phyloP scores from a whole-genome alignment of 306 rosid species.

The Lithocarpus polystachyus region DNA sequence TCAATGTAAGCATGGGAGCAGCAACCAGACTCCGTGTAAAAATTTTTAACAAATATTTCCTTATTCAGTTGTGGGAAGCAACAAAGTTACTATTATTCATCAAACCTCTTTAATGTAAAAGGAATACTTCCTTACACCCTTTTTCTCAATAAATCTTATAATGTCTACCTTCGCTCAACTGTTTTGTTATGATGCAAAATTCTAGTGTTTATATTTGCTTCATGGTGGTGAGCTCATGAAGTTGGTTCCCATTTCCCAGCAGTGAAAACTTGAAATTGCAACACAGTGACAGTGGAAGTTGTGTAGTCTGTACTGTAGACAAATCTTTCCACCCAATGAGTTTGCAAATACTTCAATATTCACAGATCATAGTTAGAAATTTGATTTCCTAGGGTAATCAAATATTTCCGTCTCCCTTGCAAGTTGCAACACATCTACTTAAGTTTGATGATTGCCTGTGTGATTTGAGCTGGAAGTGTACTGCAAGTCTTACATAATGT shows the following conservation, averaged over 20 bases:
- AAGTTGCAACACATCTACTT: background rate
- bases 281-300: background rate
- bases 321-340: background rate
- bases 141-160: background rate
- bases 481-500: background rate
- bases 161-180: background rate
- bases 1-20: slow-evolving; percentile 50
- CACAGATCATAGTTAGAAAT: background rate
- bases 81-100: slow-evolving; percentile 5
- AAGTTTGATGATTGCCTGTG: background rate
- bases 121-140: background rate
- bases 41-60: slow-evolving; percentile 15
- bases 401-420: background rate
- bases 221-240: background rate
- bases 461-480: background rate
- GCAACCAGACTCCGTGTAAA: slow-evolving; percentile 29
- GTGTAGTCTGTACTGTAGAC: background rate
- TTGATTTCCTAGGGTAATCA: background rate
- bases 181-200: background rate
- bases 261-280: background rate
- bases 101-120: slow-evolving; percentile 1
- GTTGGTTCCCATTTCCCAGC: too few species aligned
- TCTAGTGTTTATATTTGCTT: background rate
- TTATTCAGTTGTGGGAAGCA: background rate
- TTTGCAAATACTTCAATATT: background rate